These are phyloP conservation scores for Sisymbrium altissimum DNA, from an alignment of 345 rosid species.

Conservation along the genomic window DNA sequence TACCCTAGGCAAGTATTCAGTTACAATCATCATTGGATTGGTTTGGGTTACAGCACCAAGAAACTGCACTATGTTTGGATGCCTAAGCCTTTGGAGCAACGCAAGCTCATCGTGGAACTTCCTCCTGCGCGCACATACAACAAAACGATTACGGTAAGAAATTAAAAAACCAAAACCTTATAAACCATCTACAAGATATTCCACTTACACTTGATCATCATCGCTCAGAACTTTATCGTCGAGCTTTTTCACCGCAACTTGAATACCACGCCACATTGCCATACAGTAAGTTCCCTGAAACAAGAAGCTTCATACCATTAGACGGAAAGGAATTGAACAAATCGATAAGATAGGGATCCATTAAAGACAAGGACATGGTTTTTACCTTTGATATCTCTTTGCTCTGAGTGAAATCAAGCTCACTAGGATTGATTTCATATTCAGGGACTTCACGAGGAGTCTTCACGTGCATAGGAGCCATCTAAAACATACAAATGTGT, in stretches of 20 bases:
- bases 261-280: slow-evolving; percentile 92
- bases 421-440: slow-evolving; percentile 70
- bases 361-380: not conserved
- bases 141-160: not conserved
- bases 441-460: slow-evolving; percentile 89
- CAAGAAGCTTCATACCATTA: not conserved
- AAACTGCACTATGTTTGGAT: slow-evolving; percentile 96
- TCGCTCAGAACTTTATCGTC: slow-evolving; percentile 66
- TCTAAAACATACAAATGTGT: slow-evolving; percentile 34
- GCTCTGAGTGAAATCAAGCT: slow-evolving; percentile 80
- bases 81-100: slow-evolving; percentile 86
- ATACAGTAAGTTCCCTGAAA: slow-evolving; percentile 75
- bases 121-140: slow-evolving; percentile 44
- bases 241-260: slow-evolving; percentile 88
- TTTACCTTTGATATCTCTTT: slow-evolving; percentile 69
- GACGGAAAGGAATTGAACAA: not conserved
- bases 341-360: not conserved
- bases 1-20: slow-evolving; percentile 88
- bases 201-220: slow-evolving; percentile 81
- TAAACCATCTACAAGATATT: not conserved
- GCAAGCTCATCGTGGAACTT: slow-evolving; percentile 91
- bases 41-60: slow-evolving; percentile 96
- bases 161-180: not conserved
- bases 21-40: slow-evolving; percentile 98
- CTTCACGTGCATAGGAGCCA: slow-evolving; percentile 91